Base-by-base conservation (phyloP, 768 basidiomycete genomes). In the Serendipita sp. region DNA sequence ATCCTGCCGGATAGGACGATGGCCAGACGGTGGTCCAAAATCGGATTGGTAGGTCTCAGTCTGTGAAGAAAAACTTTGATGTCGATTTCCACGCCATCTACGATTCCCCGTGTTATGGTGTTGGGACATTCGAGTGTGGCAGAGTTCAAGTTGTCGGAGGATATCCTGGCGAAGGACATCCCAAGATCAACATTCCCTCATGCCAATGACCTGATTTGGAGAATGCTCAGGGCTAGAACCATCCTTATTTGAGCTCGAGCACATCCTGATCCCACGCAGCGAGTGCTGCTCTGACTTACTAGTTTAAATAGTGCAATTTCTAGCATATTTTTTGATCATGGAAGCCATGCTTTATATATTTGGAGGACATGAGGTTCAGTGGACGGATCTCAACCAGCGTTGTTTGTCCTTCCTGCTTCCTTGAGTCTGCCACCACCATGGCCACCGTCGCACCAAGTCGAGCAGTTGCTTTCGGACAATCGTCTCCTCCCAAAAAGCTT, bases 101-200 rank as follows among this genome's bases (percentile, higher is more conserved):
- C 34, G 18, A n/a, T 38, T 38, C 16, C 28, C 28, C 8, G 18
- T 28, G 35, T 60, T 8, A 32, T 28, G 56, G 8, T 60, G 56
- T 60, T 60, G 28, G 16, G 56, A 28, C 56, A 60, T 60, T 51
- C 48, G 48, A 18, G 48, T 34, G 56, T 60, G 56, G 56, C 37
- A 24, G 37, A 35, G 56, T 28, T 30, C 37, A 60, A 60, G 56
- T 41, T 41, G 41, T 41, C 41, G 41, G 41, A 41, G 41, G 13
- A 41, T 13, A 13, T 13, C 13, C 41, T 41, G 41, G 41, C 41
- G 41, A 41, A 41, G 5, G 41, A 41, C 41, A 41, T 41, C 41
- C 13, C 41, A 5, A 41, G 13, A 41, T 41, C 41, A 24, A 24
- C 24, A 24, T 24, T 24, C 24, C 24, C 24, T 24, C 24, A 24